A percentile compares a stretch with the other conserved stretches of the same genome.
phyloP scores from a whole-genome alignment of 257 asterid genomes.

The Scutellaria barbata region DNA sequence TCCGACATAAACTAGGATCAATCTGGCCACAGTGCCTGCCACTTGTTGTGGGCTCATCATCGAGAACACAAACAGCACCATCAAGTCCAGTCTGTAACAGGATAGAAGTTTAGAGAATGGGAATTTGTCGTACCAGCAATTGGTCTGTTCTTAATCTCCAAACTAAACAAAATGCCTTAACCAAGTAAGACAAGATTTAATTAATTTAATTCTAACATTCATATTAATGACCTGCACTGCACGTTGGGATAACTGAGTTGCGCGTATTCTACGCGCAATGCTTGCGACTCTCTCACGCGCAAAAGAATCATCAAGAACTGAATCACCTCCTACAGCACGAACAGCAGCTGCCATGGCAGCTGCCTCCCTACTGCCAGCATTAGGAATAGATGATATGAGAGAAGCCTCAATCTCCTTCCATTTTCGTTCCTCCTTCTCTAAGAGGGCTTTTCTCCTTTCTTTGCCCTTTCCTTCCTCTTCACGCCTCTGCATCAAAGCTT shows the following conservation, averaged over 20 bases:
- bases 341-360: constrained; percentile 99
- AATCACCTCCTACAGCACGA: constrained; percentile 99
- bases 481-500: constrained; percentile 95
- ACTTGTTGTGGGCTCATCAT: constrained; percentile 96
- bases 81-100: constrained; percentile 78
- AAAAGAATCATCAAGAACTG: constrained; percentile 91
- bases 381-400: constrained; percentile 90
- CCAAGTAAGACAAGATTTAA: background rate
- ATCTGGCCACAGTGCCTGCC: constrained; percentile 94
- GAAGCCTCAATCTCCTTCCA: constrained; percentile 99
- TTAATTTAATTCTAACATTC: constrained; percentile 16
- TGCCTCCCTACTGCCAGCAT: constrained; percentile 99
- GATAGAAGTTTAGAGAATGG: constrained; percentile 25
- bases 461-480: constrained; percentile 99
- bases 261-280: constrained; percentile 94
- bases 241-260: constrained; percentile 90
- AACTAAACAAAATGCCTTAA: background rate
- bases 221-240: constrained; percentile 73
- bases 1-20: constrained; percentile 77
- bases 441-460: constrained; percentile 94
- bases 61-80: constrained; percentile 97
- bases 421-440: constrained; percentile 98
- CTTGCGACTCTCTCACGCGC: constrained; percentile 97
- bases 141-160: background rate
- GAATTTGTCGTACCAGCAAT: background rate